Percentiles rank a stretch among this genome's conserved stretches.
phyloP scores from a whole-genome alignment of 805 yeast species.

The Saturnispora saitoi region DNA sequence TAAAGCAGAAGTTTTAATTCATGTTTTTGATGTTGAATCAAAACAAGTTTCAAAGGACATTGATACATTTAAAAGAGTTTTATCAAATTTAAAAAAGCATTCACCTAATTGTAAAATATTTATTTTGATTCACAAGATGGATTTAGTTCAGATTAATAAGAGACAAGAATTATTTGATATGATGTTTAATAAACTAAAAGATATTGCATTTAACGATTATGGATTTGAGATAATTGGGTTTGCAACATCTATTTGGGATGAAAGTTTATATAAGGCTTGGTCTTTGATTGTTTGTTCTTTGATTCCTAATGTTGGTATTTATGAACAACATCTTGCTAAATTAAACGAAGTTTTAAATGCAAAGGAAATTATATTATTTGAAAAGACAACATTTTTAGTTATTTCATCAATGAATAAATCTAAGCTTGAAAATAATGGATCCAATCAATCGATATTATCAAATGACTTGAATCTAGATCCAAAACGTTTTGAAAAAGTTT shows the following conservation, averaged over 20 bases:
- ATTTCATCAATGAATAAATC: conserved; percentile 48
- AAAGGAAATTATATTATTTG: conserved; percentile 84
- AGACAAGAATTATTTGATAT: conserved; percentile 75
- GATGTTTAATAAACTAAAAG: conserved; percentile 75
- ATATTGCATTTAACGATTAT: conserved; percentile 54
- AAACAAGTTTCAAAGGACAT: conserved; percentile 88
- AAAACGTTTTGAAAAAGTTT: conserved; percentile 86
- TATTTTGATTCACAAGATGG: conserved; percentile 92
- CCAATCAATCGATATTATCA: conserved; percentile 4
- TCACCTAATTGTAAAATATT: conserved; percentile 90
- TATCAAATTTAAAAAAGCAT: conserved; percentile 70
- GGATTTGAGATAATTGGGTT: conserved; percentile 68
- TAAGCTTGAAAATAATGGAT: conserved; percentile 11
- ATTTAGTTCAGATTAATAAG: conserved; percentile 78
- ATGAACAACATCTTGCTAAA: conserved; percentile 66
- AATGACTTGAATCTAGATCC: conserved; percentile 51
- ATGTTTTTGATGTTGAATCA: conserved; percentile 93
- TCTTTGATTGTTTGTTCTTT: conserved; percentile 89
- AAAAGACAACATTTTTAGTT: conserved; percentile 83
- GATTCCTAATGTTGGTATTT: conserved; percentile 80
- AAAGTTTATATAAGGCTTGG: conserved; percentile 94
- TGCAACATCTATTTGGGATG: conserved; percentile 97
- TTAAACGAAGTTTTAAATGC: conserved; percentile 73
- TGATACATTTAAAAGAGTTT: conserved; percentile 78
- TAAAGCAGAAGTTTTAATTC: conserved; percentile 91